These are phyloP conservation scores for Penicillium concentricum DNA, from an alignment of 2,329 filamentous ascomycete species.

Conservation along the genomic window DNA sequence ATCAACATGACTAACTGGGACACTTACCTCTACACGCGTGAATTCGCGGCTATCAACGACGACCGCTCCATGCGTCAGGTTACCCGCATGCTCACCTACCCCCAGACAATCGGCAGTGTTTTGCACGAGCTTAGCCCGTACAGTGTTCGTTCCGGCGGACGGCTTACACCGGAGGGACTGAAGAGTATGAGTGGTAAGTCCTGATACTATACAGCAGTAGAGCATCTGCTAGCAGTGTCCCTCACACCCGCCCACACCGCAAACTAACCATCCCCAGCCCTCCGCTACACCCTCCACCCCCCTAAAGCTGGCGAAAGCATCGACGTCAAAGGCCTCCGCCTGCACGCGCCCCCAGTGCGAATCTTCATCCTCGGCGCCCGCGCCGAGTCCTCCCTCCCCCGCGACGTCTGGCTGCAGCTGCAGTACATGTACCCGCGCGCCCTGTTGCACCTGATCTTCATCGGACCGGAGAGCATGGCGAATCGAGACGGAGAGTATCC, in stretches of 20 bases:
- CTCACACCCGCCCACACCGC: not conserved
- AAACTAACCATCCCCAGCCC: conserved; percentile 53
- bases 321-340: conserved; percentile 74
- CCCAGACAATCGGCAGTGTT: conserved; percentile 84
- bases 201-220: not conserved
- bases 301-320: conserved; percentile 72
- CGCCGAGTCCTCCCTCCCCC: conserved; percentile 93
- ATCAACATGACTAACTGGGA: conserved; percentile 99
- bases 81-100: conserved; percentile 90
- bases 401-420: conserved; percentile 90
- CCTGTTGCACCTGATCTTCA: conserved; percentile 88
- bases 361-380: conserved; percentile 92
- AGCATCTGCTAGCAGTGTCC: not conserved
- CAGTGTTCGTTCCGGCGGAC: conserved; percentile 68
- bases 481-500: conserved; percentile 94
- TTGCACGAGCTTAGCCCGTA: conserved; percentile 95
- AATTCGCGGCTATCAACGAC: conserved; percentile 87
- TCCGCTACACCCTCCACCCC: conserved; percentile 91
- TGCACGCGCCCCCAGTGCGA: conserved; percentile 82
- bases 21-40: conserved; percentile 87
- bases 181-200: conserved; percentile 86
- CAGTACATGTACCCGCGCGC: conserved; percentile 91
- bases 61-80: conserved; percentile 90
- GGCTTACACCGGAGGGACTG: conserved; percentile 81
- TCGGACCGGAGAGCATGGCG: conserved; percentile 92